These are phyloP conservation scores for Cyberlindnera euphorbiae DNA, from an alignment of 805 yeast species.

Conservation along the genomic window DNA sequence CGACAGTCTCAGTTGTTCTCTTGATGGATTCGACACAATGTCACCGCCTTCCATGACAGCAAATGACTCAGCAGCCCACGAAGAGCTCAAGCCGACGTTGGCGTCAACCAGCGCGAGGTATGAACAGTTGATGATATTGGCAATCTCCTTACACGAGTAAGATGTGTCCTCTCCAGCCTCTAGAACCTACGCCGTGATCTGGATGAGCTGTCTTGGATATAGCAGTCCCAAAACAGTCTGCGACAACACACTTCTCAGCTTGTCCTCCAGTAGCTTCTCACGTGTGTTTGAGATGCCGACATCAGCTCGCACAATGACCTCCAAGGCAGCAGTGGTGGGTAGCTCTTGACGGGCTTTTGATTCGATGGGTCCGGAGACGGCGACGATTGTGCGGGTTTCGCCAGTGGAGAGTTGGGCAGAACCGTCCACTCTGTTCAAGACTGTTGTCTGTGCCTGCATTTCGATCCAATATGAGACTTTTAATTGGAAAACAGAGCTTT, in stretches of 20 bases:
- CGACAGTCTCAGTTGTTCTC: constrained; percentile 37
- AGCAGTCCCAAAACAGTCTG: constrained; percentile 54
- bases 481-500: too few species aligned
- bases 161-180: constrained; percentile 44
- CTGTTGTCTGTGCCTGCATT: constrained; percentile 14
- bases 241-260: constrained; percentile 55
- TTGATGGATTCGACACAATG: constrained; percentile 41
- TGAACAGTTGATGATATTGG: constrained; percentile 53
- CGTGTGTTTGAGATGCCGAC: constrained; percentile 69
- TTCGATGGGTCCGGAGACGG: constrained; percentile 91
- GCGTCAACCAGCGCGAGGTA: constrained; percentile 77
- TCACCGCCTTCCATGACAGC: constrained; percentile 32
- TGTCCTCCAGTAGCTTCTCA: constrained; percentile 73
- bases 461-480: neutral
- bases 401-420: constrained; percentile 57
- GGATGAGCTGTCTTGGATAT: constrained; percentile 78
- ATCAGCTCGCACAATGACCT: constrained; percentile 74
- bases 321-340: constrained; percentile 74
- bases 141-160: constrained; percentile 22
- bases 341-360: constrained; percentile 77
- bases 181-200: constrained; percentile 60
- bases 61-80: constrained; percentile 56
- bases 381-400: constrained; percentile 55
- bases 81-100: constrained; percentile 61
- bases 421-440: constrained; percentile 69